Base-by-base conservation (phyloP, 768 basidiomycete genomes). In the Chalciporus chontae region DNA sequence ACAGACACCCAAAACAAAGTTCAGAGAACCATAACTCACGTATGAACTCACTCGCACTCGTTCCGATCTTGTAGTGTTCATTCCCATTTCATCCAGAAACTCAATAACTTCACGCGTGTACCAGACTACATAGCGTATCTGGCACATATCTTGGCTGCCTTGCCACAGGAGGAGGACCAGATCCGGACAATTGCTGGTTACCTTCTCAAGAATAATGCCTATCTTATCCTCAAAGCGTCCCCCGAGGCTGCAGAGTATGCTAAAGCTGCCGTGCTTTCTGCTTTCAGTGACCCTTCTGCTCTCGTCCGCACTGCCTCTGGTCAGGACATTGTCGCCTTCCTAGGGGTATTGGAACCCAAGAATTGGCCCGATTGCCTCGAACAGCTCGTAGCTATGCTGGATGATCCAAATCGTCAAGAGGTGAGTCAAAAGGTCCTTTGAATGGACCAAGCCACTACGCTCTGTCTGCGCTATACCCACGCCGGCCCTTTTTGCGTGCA, bases 101-200 rank as follows among this genome's bases (percentile, higher is more conserved):
- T 94, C 56, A 91, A 89, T 68, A 78, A 74, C 54, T 93, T 90
- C 69, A 86, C 90, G 64, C 84, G 85, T 61, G 85, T 86, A 55
- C 90, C 94, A 40, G 93, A 96, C 69, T 98, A 96, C 69, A 85
- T 93, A 52, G 94, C 87, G 50, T 98, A 99, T 79, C 84, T 99
- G 55, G 89, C 89, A 18, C 90, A 94, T 68, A 94, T 97, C 73
- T 83, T 98, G 55, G 84, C 87, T 50, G 76, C 78, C 40, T 72
- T 90, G 75, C 77, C 85, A 2, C 76, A 81, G 52, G 93, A 97
- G 71, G 87, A 94, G 64, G 93, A 92, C 65, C 87, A 89, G 43
- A 92, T 95, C 67, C 84, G 95, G 45, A 90, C 91, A 51, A 94
- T 97, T 73, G 94, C 95, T 21, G 95, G 95, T 38, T 90, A 97